A percentile compares a stretch with the other conserved stretches of the same genome.
These are phyloP conservation scores for Amphirosellinia nigrospora DNA, from an alignment of 495 filamentous ascomycete genomes.

Conservation along the genomic window DNA sequence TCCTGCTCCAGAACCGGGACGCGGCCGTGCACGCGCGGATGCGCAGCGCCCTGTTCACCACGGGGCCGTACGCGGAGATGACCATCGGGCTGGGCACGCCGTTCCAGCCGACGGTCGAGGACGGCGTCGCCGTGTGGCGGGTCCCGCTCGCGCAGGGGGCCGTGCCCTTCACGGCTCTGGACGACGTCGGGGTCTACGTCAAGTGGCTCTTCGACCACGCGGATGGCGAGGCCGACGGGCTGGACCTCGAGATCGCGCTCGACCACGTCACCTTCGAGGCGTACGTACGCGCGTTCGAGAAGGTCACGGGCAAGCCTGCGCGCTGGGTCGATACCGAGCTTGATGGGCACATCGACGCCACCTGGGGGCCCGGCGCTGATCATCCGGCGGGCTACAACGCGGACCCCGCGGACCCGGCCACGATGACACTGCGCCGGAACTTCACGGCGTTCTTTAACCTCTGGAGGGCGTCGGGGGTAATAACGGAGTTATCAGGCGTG, in stretches of 20 bases:
- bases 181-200: constrained; percentile 60
- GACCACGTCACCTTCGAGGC: constrained; percentile 54
- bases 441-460: constrained; percentile 61
- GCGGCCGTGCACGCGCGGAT: constrained; percentile 42
- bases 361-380: constrained; percentile 30
- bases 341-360: constrained; percentile 50
- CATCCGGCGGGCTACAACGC: constrained; percentile 46
- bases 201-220: constrained; percentile 64
- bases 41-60: constrained; percentile 57
- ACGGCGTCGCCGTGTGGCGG: constrained; percentile 51
- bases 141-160: constrained; percentile 52
- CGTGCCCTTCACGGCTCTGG: constrained; percentile 54
- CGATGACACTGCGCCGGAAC: constrained; percentile 56
- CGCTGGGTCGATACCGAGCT: constrained; percentile 48
- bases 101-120: constrained; percentile 46
- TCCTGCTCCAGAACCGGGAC: constrained; percentile 46
- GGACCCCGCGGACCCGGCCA: constrained; percentile 46
- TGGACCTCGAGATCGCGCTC: constrained; percentile 59
- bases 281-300: constrained; percentile 55
- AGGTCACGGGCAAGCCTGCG: constrained; percentile 60
- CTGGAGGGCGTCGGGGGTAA: constrained; percentile 50
- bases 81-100: constrained; percentile 43
- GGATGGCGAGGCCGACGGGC: constrained; percentile 49
- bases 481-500: constrained; percentile 48
- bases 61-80: constrained; percentile 63